Evolutionary conservation across 495 filamentous ascomycete species (phyloP), one percentile per base, ranked within the genome.

Genomic region (Penicillium riverlandense): DNA sequence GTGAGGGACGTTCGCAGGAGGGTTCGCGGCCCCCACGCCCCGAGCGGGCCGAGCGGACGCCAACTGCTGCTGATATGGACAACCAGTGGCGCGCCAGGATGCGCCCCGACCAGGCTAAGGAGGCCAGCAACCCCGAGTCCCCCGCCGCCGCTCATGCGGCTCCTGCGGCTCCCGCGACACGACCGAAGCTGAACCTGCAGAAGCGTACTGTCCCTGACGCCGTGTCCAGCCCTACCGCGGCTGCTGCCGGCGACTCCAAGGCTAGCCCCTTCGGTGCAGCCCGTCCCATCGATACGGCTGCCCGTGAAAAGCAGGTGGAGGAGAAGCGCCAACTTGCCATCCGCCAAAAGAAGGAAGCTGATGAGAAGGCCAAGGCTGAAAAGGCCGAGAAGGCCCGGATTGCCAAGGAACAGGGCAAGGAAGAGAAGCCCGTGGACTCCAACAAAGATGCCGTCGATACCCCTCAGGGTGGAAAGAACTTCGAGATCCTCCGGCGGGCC

Each of bases 181-280:
- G 90, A 33, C 90, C 90, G 3, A 84, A 73, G 53, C 65, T 96
- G 52, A 90, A 96, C 55, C 80, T 95, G 11, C 62, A 79, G 43
- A 96, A 96, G 74, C 81, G 92, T 37, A 94, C 88, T 6, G 85
- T 95, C 29, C 82, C 90, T 5, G 90, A 96, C 41, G 67, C 72
- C 36, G 77, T 75, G 35, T 61, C 81, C 11, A 58, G 66, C 28
- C 44, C 74, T 8, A 57, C 76, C 31, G 57, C 71, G 15, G 48
- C 65, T 11, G n/a, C 32, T 15, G 54, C 52, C 16, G 62, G 63
- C 31, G 87, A 90, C 45, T 74, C 86, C 4, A 95, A 92, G 70
- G 77, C 88, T 12, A 96, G 82, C 65, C 88, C 88, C 16, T 98
- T 98, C 63, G 92, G 92, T 59, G 89, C 86, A 43, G 90, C 90